These are phyloP conservation scores for Umbelopsis ramanniana DNA, from an alignment of 192 early-diverging fungal species.

Conservation along the genomic window DNA sequence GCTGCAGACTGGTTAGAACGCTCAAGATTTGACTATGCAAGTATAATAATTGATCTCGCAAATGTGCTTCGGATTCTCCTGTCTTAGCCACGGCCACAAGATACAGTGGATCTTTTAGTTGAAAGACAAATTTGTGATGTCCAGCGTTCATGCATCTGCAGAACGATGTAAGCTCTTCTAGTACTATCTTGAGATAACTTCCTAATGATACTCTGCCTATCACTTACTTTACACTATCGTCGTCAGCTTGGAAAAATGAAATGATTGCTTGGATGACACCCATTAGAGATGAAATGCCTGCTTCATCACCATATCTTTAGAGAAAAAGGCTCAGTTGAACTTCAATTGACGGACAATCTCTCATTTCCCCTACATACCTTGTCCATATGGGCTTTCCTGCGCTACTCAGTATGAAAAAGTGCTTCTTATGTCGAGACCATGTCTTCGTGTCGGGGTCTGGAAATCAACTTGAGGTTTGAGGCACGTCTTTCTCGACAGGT, in stretches of 20 bases:
- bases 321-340: not conserved
- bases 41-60: constrained; percentile 78
- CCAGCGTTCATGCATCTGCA: constrained; percentile 70
- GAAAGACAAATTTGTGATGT: constrained; percentile 81
- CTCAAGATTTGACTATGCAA: constrained; percentile 87
- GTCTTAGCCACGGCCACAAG: constrained; percentile 81
- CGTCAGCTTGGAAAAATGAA: constrained; percentile 80
- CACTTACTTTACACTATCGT: constrained; percentile 71
- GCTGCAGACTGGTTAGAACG: constrained; percentile 77
- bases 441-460: constrained; percentile 41
- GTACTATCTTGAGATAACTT: too few species aligned
- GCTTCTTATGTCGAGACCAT: constrained; percentile 71
- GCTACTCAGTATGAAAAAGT: constrained; percentile 92
- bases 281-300: constrained; percentile 84
- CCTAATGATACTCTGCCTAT: too few species aligned
- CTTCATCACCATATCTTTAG: constrained; percentile 83
- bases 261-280: constrained; percentile 90
- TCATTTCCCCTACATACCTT: constrained; percentile 46
- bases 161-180: not conserved
- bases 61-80: constrained; percentile 74
- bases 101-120: constrained; percentile 80
- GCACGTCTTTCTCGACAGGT: not conserved
- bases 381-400: constrained; percentile 96
- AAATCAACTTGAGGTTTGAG: not conserved
- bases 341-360: not conserved